Evolutionary conservation across 768 basidiomycete genomes (phyloP).

Genomic region (Neoboletus brunneissimus): DNA sequence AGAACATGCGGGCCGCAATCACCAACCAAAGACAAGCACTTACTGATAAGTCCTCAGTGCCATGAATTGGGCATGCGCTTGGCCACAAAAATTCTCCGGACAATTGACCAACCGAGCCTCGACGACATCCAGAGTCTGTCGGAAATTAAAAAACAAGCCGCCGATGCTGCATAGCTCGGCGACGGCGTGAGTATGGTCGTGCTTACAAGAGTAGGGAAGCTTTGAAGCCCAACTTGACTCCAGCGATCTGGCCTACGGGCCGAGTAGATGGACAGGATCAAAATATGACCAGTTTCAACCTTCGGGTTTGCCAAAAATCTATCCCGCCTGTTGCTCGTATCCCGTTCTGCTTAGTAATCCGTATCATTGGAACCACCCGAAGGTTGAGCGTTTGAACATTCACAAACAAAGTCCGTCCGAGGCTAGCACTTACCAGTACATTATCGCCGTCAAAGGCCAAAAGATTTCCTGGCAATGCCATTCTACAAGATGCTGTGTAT

Average conservation of each 20-base stretch:
- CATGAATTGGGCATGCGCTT: slow-evolving; percentile 3
- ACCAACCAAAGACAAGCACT: background rate
- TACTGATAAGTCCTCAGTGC: background rate
- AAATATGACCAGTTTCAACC: background rate
- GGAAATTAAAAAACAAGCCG: slow-evolving; percentile 25
- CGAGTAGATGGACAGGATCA: no score
- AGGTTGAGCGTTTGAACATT: background rate
- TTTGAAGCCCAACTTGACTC: background rate
- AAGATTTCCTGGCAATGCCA: slow-evolving; percentile 52
- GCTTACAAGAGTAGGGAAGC: background rate
- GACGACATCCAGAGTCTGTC: slow-evolving; percentile 9
- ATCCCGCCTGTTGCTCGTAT: background rate
- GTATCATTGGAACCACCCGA: background rate
- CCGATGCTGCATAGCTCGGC: slow-evolving; percentile 2
- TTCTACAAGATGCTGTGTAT: slow-evolving; percentile 88
- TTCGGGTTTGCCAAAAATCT: background rate
- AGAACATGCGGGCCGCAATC: slow-evolving; percentile 1
- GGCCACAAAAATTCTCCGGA: background rate
- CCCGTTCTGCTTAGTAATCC: slow-evolving; percentile 19
- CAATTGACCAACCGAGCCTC: slow-evolving; percentile 8
- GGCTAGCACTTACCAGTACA: no score
- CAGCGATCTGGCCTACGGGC: background rate
- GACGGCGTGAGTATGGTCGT: background rate
- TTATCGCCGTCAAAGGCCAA: background rate
- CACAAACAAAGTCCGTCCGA: background rate